Evolutionary conservation across 768 basidiomycete genomes (phyloP), one percentile per base, ranked within the genome.

Genomic region (Peribolospora baueri): DNA sequence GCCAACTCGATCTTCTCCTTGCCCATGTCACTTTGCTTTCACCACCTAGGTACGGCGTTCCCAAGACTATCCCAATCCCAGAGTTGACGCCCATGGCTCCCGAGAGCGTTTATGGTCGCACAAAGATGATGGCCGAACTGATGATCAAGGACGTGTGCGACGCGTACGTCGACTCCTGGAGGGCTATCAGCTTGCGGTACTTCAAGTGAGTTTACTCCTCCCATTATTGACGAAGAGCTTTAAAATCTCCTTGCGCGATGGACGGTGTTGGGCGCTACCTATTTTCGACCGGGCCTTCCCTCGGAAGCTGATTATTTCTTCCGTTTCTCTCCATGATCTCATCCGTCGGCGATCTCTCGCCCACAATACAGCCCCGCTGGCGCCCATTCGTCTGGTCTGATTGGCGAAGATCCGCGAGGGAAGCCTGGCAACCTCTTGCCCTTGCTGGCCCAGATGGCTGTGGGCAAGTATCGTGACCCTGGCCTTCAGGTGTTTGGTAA

Each of bases 351-450:
- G 46, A 25, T 40, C 52, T 46, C 7, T 25, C 48, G 8, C 50
- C 0, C 61, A 91, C 86, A 25, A 25, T 25, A 25, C 25, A 25
- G 25, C 68, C 93, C 93, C 59, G 93, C 86, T 43, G 93, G 93
- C n/a, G 90, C 91, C 1, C 91, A 97, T 68, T 85, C 88, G 2
- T 93, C 88, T 25, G 93, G 93, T 46, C 68, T 73, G 57, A 90
- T 98, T 54, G 93, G 93, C 25, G 93, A 98, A 68, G 90, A 95
- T 63, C 93, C 93, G n/a, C 73, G 76, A 50, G 93, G 93, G 43
- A 79, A 85, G 54, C 93, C 93, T 5, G 87, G 84, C 54, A 98
- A 98, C 68, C 74, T 98, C 46, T 71, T 98, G 40, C 93, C 93
- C 5, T 71, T 97, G 7, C 76, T 97, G 45, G 84, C 87, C 5